Base-by-base conservation (phyloP, 495 filamentous ascomycete genomes). In the Rostrohypoxylon terebratum region DNA sequence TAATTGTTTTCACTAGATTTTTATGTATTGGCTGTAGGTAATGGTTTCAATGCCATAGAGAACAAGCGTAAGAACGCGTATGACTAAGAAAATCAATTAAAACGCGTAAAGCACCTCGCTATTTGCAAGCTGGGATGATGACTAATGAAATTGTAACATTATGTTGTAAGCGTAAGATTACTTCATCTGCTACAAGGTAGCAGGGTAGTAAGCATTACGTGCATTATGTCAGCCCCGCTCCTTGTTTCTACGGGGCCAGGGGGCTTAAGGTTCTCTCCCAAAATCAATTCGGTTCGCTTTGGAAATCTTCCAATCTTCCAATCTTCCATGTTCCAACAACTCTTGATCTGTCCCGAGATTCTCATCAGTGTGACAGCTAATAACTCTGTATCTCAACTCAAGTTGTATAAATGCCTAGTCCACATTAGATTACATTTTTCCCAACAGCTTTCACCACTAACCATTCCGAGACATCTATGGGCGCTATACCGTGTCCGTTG, bases 11-110 rank as follows among this genome's bases (percentile, higher is more conserved):
- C 23, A 45, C 23, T 3, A 25, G 23, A 4, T 4, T 8, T n/a
- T 16, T 50, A 3, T 6, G 25, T 34, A n/a, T 42, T 42, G 10
- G 5, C 10, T 53, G 13, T 33, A 54, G 8, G 16, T 48, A 45
- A 6, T 1, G 9, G 42, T 44, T 28, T 28, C 2, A 14, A 14
- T n/a, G 4, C 2, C n/a, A 45, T 20, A 6, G 20, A 60, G 7
- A 14, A n/a, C n/a, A n/a, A 14, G 1, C 4, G 13, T 14, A 14
- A 42, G 6, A 61, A 61, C 54, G 65, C 55, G 71, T 61, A 51
- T 53, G 36, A 51, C 23, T 59, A 57, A 62, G 38, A 59, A 59
- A 65, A 59, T 65, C 70, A 51, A 64, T 69, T 69, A 63, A 63
- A 21, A 47, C 53, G 57, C 68, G 61, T 59, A 4, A 42, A 28